Conservation (phyloP, 2,329 filamentous ascomycete genomes). For the Arthrobotrys sphaeroides region DNA sequence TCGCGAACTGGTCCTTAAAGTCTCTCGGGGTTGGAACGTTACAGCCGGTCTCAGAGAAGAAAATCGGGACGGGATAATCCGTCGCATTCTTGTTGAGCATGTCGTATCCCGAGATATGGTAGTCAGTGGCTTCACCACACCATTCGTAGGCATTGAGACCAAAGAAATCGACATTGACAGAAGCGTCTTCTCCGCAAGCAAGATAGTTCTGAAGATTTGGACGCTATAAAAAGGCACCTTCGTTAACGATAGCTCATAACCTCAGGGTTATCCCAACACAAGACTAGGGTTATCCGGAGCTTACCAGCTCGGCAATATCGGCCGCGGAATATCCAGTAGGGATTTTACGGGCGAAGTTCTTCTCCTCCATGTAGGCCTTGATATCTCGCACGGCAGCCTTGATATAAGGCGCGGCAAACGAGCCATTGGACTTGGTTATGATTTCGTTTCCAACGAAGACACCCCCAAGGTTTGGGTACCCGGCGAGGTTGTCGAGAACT, state of each 20-base stretch:
- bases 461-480: conserved; percentile 81
- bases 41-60: conserved; percentile 90
- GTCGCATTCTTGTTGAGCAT: conserved; percentile 73
- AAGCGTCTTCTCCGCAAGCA: conserved; percentile 76
- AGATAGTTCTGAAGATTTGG: conserved; percentile 76
- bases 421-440: conserved; percentile 71
- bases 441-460: conserved; percentile 92
- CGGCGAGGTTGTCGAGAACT: conserved; percentile 80
- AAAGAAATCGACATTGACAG: conserved; percentile 82
- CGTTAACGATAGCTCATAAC: neutral
- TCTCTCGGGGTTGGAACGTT: conserved; percentile 71
- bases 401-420: conserved; percentile 78
- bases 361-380: conserved; percentile 79
- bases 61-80: conserved; percentile 82
- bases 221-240: conserved; percentile 59
- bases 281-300: no score
- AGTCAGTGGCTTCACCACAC: conserved; percentile 69
- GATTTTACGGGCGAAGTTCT: conserved; percentile 78
- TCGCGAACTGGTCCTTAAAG: conserved; percentile 77
- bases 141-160: conserved; percentile 85
- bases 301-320: conserved; percentile 73
- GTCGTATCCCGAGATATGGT: conserved; percentile 73
- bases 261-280: neutral
- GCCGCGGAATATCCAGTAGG: conserved; percentile 88
- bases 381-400: conserved; percentile 83